Evolutionary conservation across 202 grass and related monocot species (phyloP), one percentile per base, ranked within the genome.

Genomic region (Zoysia matrella): DNA sequence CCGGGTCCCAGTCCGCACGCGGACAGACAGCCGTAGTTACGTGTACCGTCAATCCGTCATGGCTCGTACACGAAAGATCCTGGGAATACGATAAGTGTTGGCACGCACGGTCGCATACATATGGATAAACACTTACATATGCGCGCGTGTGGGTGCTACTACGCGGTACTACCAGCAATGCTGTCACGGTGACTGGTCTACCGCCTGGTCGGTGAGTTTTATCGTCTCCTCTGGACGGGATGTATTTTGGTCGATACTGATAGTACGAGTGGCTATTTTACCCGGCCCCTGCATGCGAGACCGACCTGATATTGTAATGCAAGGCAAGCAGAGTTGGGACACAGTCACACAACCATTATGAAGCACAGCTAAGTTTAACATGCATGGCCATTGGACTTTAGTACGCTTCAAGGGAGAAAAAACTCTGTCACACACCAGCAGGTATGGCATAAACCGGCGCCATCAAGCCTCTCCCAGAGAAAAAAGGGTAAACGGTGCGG

Each of bases 301-400:
- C 54, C 4, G 55, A 72, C 58, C 78, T 43, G 67, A 71, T 39
- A 36, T 36, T 1, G 30, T 36, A 36, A 36, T 36, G 30, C 30
- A 36, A 36, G 30, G 4, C 12, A 22, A 47, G 14, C 45, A 14
- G 74, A 11, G 75, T 63, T 43, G 40, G 72, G 77, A 85, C 65
- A 76, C 8, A 40, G 52, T 36, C 30, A 36, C 30, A 1, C 30
- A 36, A 1, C 82, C 45, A 70, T 85, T 81, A 76, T 66, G 81
- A 44, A 30, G 71, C 70, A 67, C 84, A 86, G 61, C 69, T 57
- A 8, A 18, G 60, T 58, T 51, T 39, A 47, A 14, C 69, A n/a
- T 56, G 82, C 60, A 79, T 43, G 71, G 81, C 2, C 78, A 67
- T 8, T 72, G 77, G 72, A 14, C 71, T 60, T 77, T 51, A 76